Base-by-base conservation (phyloP, 305 asterid species). In the Andrographis paniculata region DNA sequence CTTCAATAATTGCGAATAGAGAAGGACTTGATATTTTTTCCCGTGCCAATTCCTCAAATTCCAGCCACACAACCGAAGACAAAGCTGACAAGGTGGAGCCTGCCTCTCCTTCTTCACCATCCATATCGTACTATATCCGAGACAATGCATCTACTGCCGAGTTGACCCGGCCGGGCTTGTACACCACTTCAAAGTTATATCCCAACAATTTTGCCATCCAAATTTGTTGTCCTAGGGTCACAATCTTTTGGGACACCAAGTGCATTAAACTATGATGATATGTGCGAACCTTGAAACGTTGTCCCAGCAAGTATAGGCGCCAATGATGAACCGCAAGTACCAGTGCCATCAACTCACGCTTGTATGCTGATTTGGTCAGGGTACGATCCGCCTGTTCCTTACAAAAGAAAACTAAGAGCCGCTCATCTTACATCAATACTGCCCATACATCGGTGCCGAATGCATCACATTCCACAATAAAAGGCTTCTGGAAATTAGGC, bases 391-490 rank as follows among this genome's bases (percentile, higher is more conserved):
- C 14, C 8, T 11, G 20, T 17, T n/a, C 50, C 13, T 45, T 45
- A 20, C 30, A 20, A 7, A 10, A 45, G 13, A 7, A 45, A 20
- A 33, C 50, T 3, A 45, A 1, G 3, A 33, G 33, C 9, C 17
- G 6, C 20, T 12, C 9, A 1, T 45, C 50, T 14, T 45, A 33
- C 50, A 45, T 45, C 8, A 45, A 16, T 2, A 45, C 31, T 8
- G 50, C 50, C 31, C 50, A 31, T 4, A 45, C 11, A 2, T 33
- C 50, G 6, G 14, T 18, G 28, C 50, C 50, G 10, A 33, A 22
- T 20, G 50, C 50, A 13, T 45, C 50, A 33, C 50, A 22, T 45
- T 45, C 50, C 3, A 45, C n/a, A 9, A 45, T 33, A 20, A 45
- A 45, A 2, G 50, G 1, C 16, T 45, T 45, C 8, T 14, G 31